Base-by-base conservation (phyloP, 1,284 basidiomycete genomes). In the Ceraceosorus guamensis region DNA sequence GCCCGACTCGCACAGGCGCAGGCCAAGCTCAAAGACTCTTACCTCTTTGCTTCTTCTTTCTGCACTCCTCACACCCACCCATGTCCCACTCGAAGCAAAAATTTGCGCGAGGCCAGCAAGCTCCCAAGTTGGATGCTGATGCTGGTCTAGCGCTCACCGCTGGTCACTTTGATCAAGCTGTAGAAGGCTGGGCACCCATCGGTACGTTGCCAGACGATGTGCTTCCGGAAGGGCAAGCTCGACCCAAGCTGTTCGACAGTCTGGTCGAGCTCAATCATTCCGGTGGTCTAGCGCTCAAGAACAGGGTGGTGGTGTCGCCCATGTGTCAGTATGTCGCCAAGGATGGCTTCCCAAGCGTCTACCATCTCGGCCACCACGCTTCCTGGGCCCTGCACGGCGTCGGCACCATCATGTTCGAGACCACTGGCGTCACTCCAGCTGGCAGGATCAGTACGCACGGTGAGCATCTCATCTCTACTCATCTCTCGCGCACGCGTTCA, bases 401-500 rank as follows among this genome's bases (percentile, higher is more conserved):
- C 8, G 71, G 71, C 7, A 64, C 61, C 32, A 61, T 74, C 34
- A 66, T 73, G 55, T 66, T 73, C 13, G 73, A 75, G 50, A 71
- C 73, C 2, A 53, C 60, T 4, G 66, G 59, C 31, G 85, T 89
- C 13, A 78, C 85, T 0, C 85, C 88, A 0, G 86, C 89, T 74
- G 89, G 88, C 2, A 82, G 89, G 37, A 86, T 87, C 61, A 56
- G 46, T 13, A 48, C 55, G 0, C 32, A 55, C 44, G 8, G 37
- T n/a, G n/a, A n/a, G n/a, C n/a, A n/a, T n/a, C n/a, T n/a, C n/a
- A n/a, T n/a, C n/a, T n/a, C n/a, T n/a, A n/a, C n/a, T n/a, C n/a
- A n/a, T n/a, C n/a, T n/a, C n/a, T n/a, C n/a, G n/a, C n/a, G n/a
- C n/a, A n/a, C n/a, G n/a, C n/a, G n/a, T n/a, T n/a, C n/a, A n/a